These are phyloP conservation scores for Emmonsiellopsis sp. DNA, from an alignment of 2,329 filamentous ascomycete genomes.

Conservation along the genomic window DNA sequence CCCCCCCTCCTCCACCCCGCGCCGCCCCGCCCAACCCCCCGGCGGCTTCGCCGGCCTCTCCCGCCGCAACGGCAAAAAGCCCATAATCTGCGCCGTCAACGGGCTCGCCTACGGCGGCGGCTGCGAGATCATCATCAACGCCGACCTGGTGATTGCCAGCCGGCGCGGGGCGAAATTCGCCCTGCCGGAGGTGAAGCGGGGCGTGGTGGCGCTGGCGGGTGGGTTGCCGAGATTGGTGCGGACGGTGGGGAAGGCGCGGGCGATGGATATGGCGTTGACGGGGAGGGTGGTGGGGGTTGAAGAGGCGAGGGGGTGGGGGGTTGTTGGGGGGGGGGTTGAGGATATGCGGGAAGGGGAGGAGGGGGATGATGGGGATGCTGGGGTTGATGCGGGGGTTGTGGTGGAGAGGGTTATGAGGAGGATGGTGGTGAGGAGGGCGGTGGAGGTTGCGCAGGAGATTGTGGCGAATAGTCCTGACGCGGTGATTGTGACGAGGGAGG, in stretches of 20 bases:
- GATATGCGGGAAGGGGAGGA: conserved; percentile 14
- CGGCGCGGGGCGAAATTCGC: conserved; percentile 48
- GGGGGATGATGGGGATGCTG: background rate
- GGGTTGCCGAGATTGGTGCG: conserved; percentile 58
- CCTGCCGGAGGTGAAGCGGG: conserved; percentile 61
- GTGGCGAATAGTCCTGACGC: conserved; percentile 63
- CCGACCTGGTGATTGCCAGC: conserved; percentile 58
- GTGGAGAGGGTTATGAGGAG: background rate
- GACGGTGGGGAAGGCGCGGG: conserved; percentile 57
- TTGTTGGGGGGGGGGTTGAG: conserved; percentile 59
- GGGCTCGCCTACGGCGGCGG: conserved; percentile 67
- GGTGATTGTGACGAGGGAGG: conserved; percentile 63
- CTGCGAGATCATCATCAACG: conserved; percentile 65
- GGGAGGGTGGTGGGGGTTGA: conserved; percentile 50
- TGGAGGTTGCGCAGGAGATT: conserved; percentile 53
- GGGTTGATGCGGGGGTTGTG: conserved; percentile 9
- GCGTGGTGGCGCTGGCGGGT: conserved; percentile 62
- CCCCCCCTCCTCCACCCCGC: background rate
- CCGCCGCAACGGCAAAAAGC: conserved; percentile 47
- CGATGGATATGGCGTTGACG: conserved; percentile 62
- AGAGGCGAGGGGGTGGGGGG: conserved; percentile 56
- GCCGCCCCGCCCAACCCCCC: conserved; percentile 16
- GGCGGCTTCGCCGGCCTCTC: conserved; percentile 36
- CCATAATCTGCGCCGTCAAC: conserved; percentile 66
- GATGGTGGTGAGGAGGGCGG: conserved; percentile 32